Evolutionary conservation across 768 basidiomycete genomes (phyloP), one percentile per base, ranked within the genome.

Genomic region (Cubamyces sp.): DNA sequence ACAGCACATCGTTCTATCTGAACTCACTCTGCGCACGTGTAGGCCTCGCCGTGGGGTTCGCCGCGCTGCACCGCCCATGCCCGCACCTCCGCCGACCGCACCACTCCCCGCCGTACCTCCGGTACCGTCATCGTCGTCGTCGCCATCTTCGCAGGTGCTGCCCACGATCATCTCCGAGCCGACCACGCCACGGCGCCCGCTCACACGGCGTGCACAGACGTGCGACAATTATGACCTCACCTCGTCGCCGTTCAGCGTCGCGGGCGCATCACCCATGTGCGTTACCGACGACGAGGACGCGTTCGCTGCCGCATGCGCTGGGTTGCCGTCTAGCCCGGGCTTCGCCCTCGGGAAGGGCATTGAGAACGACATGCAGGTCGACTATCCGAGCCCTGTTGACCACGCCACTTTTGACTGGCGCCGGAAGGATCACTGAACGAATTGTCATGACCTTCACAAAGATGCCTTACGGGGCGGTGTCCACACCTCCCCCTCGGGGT

Each of bases 351-450:
- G 56, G 8, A 50, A 54, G 41, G 52, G 54, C 18, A 2, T 11
- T 5, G 53, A 56, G 28, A 50, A 55, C 49, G 62, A 37, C 26
- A 62, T 60, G 62, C 57, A 66, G 47, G 51, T 59, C 43, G 68
- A 69, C 57, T 67, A 69, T 47, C 68, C 68, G n/a, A 69, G 68
- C 57, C 68, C 68, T 1, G 56, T 67, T 19, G 65, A 67, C 59
- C 60, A 62, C n/a, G 56, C 57, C 3, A 41, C 55, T 5, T 64
- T 61, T 46, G 60, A 61, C 15, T 57, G 62, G 62, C 46, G 40
- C 23, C 49, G 41, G 6, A 49, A 30, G 41, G 28, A 25, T 3
- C 42, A 59, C 57, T 59, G 42, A 51, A 58, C 25, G n/a, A 9
- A 8, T 12, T 15, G 25, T 42, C 18, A 57, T 30, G 56, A 40